Conservation (phyloP, 306 rosid species). For the Lathyrus sativus region DNA sequence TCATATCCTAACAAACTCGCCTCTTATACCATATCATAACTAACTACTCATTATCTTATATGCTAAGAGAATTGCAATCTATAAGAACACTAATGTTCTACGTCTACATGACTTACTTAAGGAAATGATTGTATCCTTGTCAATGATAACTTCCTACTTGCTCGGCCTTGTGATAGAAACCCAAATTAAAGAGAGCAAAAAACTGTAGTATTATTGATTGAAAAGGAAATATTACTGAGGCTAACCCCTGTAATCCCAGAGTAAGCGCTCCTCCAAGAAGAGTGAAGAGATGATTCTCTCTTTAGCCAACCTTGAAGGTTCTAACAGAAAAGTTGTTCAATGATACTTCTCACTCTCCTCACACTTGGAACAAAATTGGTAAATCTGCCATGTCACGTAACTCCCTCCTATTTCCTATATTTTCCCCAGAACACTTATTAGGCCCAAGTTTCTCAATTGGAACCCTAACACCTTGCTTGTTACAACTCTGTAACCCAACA, state of each 20-base stretch:
- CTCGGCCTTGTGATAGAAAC: neutral
- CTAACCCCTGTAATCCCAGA: neutral
- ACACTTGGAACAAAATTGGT: neutral
- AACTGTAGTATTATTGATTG: neutral
- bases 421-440: neutral
- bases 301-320: neutral
- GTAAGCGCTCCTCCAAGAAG: neutral
- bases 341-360: neutral
- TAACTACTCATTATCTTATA: neutral
- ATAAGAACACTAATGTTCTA: neutral
- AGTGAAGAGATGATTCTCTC: neutral
- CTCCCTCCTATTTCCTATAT: constrained; percentile 1
- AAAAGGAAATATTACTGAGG: neutral
- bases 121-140: constrained; percentile 1
- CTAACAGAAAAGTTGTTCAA: neutral
- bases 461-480: neutral
- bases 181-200: neutral
- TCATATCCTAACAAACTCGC: neutral
- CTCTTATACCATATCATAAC: neutral
- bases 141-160: neutral
- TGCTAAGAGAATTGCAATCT: neutral
- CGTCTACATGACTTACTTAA: neutral
- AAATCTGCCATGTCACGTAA: neutral
- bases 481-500: constrained; percentile 27
- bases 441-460: neutral